Percentiles rank a stretch among this genome's conserved stretches.
These are phyloP conservation scores for Daldinia concentrica DNA, from an alignment of 495 filamentous ascomycete genomes.

Conservation along the genomic window DNA sequence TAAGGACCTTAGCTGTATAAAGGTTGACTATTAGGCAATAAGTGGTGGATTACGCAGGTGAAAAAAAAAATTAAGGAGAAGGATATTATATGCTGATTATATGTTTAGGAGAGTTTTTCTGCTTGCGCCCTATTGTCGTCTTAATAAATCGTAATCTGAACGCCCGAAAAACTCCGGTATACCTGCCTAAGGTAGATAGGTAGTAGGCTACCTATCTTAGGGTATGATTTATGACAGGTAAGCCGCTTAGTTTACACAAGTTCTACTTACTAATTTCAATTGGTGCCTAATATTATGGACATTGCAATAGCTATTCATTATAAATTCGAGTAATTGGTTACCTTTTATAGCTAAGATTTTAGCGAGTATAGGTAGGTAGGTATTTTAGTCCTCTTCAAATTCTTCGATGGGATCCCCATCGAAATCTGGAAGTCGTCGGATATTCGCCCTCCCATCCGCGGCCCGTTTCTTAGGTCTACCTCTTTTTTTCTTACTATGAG, in stretches of 20 bases:
- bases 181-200: not conserved
- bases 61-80: not conserved
- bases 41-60: not conserved
- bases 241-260: not conserved
- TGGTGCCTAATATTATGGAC: constrained; percentile 12
- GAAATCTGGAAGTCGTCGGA: constrained; percentile 54
- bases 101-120: not conserved
- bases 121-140: not conserved
- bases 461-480: constrained; percentile 47
- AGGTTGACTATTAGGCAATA: not conserved
- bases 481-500: constrained; percentile 35
- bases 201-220: not conserved
- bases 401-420: constrained; percentile 58
- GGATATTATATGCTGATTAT: not conserved
- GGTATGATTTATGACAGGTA: not conserved
- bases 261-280: not conserved
- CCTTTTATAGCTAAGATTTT: not conserved
- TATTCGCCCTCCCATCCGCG: constrained; percentile 52
- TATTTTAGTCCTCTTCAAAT: constrained; percentile 45
- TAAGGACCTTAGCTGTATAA: not conserved
- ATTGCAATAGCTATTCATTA: not conserved
- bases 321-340: not conserved
- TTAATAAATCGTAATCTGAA: not conserved
- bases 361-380: not conserved
- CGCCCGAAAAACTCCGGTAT: not conserved